Evolutionary conservation across 129 eudicot genomes (phyloP), one percentile per base, ranked within the genome.

Genomic region (Smallanthus sonchifolius): DNA sequence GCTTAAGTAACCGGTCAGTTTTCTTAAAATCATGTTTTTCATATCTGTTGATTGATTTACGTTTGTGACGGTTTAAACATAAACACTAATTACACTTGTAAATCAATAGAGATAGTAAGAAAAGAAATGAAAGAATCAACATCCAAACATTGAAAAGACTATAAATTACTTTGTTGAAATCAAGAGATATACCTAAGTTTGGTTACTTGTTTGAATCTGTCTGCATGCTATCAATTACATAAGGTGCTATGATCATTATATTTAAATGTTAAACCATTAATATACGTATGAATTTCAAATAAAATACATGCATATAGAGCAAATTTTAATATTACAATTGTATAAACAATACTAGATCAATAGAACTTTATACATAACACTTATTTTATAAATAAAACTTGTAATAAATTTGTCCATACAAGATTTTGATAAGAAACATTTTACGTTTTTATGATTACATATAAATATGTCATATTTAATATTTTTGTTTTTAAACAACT

Each of bases 1-100:
- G 72, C 42, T 65, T 35, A 36, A 47, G 55, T 36, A 20, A 47
- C 51, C 15, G 79, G 79, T 75, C 3, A 75, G 79, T 75, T 3
- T 65, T 65, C 65, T 66, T 36, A 51, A 39, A 14, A 39, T 28
- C 65, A 56, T 20, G 44, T 40, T 39, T 13, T 39, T 71, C 7
- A 4, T 36, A 11, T 38, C 0, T 37, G 7, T 3, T 47, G 60
- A 71, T 37, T 17, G 65, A 54, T 35, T 34, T 49, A 37, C 35
- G 51, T 51, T 47, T 14, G 9, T 70, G 57, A 51, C 14, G 6
- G 1, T 70, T 51, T 70, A 36, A 17, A 15, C 28, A 48, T 11
- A 8, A 16, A 51, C 3, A 10, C 20, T n/a, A 52, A 4, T 34
- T 16, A 39, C 42, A 54, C 19, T 10, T 4, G 11, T 40, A 7